These are phyloP conservation scores for Solanum paucissectum DNA, from an alignment of 257 asterid genomes.

Conservation along the genomic window DNA sequence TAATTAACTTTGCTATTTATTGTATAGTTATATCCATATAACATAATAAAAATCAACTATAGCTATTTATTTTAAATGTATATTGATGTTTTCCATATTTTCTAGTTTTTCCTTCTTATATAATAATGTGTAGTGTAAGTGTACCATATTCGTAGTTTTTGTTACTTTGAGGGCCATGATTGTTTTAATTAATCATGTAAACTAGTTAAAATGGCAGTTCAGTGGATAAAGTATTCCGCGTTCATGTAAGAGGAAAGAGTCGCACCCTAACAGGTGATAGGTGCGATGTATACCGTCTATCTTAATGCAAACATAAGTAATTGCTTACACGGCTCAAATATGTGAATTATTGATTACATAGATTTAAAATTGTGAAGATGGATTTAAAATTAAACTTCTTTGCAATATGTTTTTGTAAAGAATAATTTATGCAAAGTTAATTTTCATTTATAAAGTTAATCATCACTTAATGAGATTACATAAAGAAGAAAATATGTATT, in stretches of 20 bases:
- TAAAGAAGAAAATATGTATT: too few relatives aligned
- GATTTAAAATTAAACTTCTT: too few relatives aligned
- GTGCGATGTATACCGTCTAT: neutral
- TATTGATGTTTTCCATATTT: too few relatives aligned
- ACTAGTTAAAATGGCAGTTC: neutral
- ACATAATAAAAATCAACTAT: too few relatives aligned
- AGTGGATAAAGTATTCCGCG: neutral
- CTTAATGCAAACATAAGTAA: neutral
- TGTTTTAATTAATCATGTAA: neutral
- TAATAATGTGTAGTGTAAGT: neutral
- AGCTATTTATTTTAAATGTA: too few relatives aligned
- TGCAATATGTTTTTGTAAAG: too few relatives aligned
- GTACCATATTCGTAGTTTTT: neutral
- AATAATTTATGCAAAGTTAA: neutral
- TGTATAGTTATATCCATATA: too few relatives aligned
- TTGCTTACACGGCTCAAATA: too few relatives aligned
- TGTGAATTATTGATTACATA: too few relatives aligned
- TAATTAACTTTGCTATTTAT: too few relatives aligned
- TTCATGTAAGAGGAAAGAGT: neutral
- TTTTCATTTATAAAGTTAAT: neutral
- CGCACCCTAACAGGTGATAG: neutral
- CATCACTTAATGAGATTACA: neutral
- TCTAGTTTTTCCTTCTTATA: too few relatives aligned
- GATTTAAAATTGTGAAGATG: too few relatives aligned
- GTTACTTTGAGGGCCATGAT: neutral